Conservation (phyloP, 768 basidiomycete genomes). For the Brasilioporus rufonigricans region DNA sequence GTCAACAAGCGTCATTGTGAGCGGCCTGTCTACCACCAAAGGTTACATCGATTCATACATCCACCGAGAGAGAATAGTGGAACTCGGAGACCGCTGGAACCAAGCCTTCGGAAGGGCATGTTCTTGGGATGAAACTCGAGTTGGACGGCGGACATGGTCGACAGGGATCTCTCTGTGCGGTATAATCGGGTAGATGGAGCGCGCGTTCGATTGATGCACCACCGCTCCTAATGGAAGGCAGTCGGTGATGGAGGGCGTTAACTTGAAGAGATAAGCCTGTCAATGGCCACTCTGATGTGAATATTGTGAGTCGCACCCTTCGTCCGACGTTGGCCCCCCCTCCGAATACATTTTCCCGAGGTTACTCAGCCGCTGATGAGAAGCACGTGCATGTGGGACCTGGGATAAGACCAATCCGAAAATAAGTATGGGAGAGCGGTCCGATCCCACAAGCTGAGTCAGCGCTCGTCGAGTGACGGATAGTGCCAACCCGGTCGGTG, state of each 20-base stretch:
- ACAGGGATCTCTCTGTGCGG: background rate
- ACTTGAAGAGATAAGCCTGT: background rate
- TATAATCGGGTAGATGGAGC: background rate
- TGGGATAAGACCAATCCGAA: too few species aligned
- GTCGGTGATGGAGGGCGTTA: background rate
- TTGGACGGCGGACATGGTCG: conserved; percentile 1
- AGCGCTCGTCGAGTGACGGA: too few species aligned
- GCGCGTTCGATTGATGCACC: too few species aligned
- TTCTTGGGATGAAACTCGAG: conserved; percentile 4
- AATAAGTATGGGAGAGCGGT: too few species aligned
- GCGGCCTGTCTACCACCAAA: background rate
- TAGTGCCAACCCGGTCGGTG: too few species aligned
- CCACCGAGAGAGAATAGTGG: conserved; percentile 9
- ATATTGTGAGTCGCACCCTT: background rate
- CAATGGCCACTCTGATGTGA: background rate
- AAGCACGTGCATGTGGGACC: too few species aligned
- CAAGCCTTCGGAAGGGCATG: conserved; percentile 10
- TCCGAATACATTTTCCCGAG: background rate
- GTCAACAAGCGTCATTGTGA: background rate
- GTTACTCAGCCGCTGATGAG: too few species aligned
- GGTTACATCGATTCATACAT: background rate
- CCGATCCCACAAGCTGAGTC: too few species aligned
- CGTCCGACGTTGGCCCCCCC: background rate
- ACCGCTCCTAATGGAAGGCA: background rate
- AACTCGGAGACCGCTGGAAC: conserved; percentile 7